Percentiles rank a stretch among this genome's conserved stretches.
phyloP scores from a whole-genome alignment of 345 rosid genomes.

The Erysimum cheiranthoides region DNA sequence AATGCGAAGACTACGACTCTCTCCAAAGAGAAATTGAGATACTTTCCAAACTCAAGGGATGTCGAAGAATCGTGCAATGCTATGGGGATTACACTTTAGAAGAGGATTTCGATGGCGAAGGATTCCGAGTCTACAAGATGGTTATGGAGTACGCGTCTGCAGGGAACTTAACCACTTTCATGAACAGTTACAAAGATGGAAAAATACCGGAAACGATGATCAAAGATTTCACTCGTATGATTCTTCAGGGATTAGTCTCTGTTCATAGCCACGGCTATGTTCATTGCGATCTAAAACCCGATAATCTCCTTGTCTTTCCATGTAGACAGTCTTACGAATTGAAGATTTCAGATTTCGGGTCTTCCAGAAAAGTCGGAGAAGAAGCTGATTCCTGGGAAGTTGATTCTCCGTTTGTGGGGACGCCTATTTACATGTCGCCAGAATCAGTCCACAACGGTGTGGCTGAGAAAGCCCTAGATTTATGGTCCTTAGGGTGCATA shows the following conservation, averaged over 20 bases:
- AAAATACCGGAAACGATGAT: background rate
- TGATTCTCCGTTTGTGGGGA: conserved; percentile 29
- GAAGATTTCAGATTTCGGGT: conserved; percentile 31
- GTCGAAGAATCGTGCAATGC: conserved; percentile 18
- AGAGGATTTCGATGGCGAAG: background rate
- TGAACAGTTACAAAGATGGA: background rate
- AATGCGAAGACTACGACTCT: background rate
- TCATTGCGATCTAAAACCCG: conserved; percentile 38
- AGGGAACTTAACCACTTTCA: conserved; percentile 8
- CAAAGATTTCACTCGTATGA: conserved; percentile 30
- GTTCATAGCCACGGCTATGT: conserved; percentile 29
- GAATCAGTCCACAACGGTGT: conserved; percentile 23
- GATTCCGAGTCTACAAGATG: conserved; percentile 2
- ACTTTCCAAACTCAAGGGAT: conserved; percentile 18
- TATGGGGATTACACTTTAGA: conserved; percentile 9
- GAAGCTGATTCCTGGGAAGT: background rate
- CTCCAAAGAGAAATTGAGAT: conserved; percentile 1
- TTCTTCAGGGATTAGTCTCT: conserved; percentile 28
- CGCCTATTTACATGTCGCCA: conserved; percentile 38
- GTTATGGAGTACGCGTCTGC: conserved; percentile 22
- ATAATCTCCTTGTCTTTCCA: conserved; percentile 28
- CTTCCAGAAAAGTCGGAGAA: conserved; percentile 4
- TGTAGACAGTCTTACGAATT: conserved; percentile 9
- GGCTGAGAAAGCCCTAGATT: conserved; percentile 21
- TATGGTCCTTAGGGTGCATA: conserved; percentile 36